phyloP scores from a whole-genome alignment of 208 protist genomes.

The Crithidia acanthocephali region DNA sequence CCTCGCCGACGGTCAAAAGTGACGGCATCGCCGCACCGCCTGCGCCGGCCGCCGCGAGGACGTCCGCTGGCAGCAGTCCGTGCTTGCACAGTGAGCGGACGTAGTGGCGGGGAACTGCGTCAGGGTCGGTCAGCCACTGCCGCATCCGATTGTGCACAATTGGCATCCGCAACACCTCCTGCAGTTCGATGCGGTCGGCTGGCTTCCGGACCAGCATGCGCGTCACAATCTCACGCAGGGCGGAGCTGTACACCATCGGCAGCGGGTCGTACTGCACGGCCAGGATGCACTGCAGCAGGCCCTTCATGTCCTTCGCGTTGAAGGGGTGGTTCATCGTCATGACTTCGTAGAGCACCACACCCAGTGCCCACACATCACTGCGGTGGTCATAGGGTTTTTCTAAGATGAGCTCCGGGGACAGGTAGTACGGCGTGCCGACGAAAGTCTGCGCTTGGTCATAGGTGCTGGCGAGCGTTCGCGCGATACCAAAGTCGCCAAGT shows the following conservation, averaged over 20 bases:
- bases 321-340: constrained; percentile 90
- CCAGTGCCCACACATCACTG: constrained; percentile 95
- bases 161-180: constrained; percentile 73
- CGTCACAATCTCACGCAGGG: constrained; percentile 78
- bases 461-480: constrained; percentile 83
- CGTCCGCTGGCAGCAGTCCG: constrained; percentile 56
- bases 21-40: neutral
- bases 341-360: constrained; percentile 91
- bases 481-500: constrained; percentile 96
- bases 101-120: constrained; percentile 74
- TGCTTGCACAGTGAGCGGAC: constrained; percentile 67
- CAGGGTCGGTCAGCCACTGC: constrained; percentile 74
- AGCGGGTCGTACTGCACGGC: constrained; percentile 86
- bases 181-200: constrained; percentile 63
- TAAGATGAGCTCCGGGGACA: constrained; percentile 93
- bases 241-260: constrained; percentile 68
- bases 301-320: constrained; percentile 87
- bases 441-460: constrained; percentile 95
- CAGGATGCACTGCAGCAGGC: constrained; percentile 91
- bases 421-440: constrained; percentile 95
- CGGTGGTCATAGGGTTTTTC: constrained; percentile 94
- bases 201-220: constrained; percentile 83
- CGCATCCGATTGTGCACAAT: constrained; percentile 68
- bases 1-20: constrained; percentile 13
- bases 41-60: constrained; percentile 27